Percentiles rank a stretch among this genome's conserved stretches.
Evolutionary conservation across 192 early-diverging fungal genomes (phyloP).

Genomic region (Coemansia sp.): DNA sequence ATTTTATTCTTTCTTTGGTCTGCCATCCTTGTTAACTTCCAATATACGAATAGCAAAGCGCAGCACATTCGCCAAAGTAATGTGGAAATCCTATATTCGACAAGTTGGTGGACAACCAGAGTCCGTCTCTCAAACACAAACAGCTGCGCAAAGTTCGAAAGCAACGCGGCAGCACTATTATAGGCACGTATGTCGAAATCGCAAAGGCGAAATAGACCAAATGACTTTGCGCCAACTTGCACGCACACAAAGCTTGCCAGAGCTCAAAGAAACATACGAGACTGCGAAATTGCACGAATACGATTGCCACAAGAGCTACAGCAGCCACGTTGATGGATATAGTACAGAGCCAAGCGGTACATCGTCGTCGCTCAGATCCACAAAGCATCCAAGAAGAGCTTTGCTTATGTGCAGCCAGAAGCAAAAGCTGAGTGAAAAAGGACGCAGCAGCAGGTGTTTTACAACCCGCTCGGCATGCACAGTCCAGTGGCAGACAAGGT

Average conservation of each 20-base stretch:
- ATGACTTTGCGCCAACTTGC: not conserved
- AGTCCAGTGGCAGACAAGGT: not conserved
- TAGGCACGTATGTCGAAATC: not conserved
- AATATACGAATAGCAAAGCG: too few species aligned
- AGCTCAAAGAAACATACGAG: not conserved
- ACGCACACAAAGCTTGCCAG: not conserved
- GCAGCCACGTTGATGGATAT: not conserved
- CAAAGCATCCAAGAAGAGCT: not conserved
- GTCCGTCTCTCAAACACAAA: not conserved
- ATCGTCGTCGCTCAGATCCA: not conserved
- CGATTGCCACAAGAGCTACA: not conserved
- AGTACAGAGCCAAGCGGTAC: not conserved
- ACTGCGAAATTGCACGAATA: not conserved
- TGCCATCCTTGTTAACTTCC: too few species aligned
- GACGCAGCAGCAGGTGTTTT: not conserved
- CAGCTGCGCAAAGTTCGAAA: constrained; percentile 1
- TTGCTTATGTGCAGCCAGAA: not conserved
- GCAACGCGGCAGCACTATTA: not conserved
- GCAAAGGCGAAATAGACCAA: not conserved
- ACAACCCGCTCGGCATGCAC: not conserved
- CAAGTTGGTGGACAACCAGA: constrained; percentile 4
- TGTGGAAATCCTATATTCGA: constrained; percentile 1
- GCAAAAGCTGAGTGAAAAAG: not conserved
- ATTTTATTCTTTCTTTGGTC: too few species aligned
- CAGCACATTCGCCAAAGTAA: not conserved